Conservation (phyloP, 1,139 yeast species). For the Magnusiomyces paraingens region DNA sequence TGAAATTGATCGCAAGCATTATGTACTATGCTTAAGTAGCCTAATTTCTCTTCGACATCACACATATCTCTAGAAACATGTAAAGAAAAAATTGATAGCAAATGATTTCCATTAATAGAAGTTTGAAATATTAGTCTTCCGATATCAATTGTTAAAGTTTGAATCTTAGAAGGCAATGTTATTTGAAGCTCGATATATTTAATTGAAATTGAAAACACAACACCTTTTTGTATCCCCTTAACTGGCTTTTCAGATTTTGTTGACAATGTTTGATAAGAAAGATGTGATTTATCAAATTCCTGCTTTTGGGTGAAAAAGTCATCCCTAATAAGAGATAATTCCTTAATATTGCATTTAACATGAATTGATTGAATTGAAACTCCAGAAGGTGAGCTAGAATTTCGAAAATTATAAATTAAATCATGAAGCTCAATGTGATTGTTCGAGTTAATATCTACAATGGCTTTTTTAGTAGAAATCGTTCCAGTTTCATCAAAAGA, state of each 20-base stretch:
- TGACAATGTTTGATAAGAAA: background rate
- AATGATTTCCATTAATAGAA: background rate
- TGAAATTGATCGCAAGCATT: conserved; percentile 21
- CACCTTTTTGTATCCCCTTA: conserved; percentile 7
- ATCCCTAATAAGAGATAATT: no score
- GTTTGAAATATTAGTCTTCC: background rate
- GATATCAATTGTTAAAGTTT: conserved; percentile 6
- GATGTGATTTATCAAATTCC: background rate
- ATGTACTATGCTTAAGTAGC: conserved; percentile 22
- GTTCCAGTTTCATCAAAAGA: conserved; percentile 16
- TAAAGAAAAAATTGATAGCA: conserved; percentile 1
- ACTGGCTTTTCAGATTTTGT: background rate
- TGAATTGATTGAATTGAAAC: background rate
- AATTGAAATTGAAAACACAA: background rate
- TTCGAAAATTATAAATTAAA: background rate
- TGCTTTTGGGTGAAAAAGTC: no score
- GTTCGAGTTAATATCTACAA: background rate
- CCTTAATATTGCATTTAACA: background rate
- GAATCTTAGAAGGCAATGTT: conserved; percentile 18
- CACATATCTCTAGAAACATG: conserved; percentile 15
- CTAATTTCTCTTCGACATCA: conserved; percentile 14
- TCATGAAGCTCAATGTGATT: background rate
- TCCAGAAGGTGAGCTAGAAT: background rate
- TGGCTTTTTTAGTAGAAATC: background rate
- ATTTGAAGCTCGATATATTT: conserved; percentile 16